phyloP scores from a whole-genome alignment of 2,329 filamentous ascomycete species.

The Fusarium torreyae region DNA sequence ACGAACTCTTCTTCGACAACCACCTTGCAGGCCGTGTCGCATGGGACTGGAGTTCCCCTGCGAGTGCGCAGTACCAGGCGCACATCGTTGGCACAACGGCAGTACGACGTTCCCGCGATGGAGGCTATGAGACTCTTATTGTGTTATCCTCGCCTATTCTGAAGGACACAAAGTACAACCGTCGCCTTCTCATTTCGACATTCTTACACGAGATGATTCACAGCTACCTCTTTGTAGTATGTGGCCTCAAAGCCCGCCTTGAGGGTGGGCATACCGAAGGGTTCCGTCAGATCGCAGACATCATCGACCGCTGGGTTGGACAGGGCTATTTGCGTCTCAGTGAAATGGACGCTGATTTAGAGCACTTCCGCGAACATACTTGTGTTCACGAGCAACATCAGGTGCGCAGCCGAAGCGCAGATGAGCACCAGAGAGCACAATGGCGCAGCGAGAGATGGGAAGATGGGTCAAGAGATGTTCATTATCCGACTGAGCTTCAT shows the following conservation, averaged over 20 bases:
- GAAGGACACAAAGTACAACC: conserved; percentile 68
- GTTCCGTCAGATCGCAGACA: conserved; percentile 70
- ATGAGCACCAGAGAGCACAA: conserved; percentile 34
- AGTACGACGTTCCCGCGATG: conserved; percentile 62
- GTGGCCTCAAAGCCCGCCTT: conserved; percentile 69
- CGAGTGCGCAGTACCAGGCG: conserved; percentile 64
- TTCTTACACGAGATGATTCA: conserved; percentile 78
- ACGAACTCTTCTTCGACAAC: conserved; percentile 74
- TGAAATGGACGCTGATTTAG: conserved; percentile 74
- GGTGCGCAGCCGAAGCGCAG: conserved; percentile 30
- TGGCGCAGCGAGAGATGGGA: conserved; percentile 43
- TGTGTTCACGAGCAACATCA: conserved; percentile 47
- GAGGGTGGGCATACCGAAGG: conserved; percentile 73
- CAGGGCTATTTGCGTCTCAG: conserved; percentile 67
- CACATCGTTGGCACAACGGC: conserved; percentile 76
- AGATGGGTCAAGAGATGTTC: conserved; percentile 28
- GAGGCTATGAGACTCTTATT: conserved; percentile 74
- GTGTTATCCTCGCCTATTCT: conserved; percentile 73
- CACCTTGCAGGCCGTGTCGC: conserved; percentile 69
- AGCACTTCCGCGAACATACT: conserved; percentile 62
- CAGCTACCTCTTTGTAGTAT: conserved; percentile 75
- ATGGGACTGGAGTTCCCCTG: conserved; percentile 73
- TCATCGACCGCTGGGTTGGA: conserved; percentile 75
- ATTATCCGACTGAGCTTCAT: conserved; percentile 39
- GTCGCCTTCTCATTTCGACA: conserved; percentile 73